Base-by-base conservation (phyloP, 2,329 filamentous ascomycete species). In the Cladosporium sp. region DNA sequence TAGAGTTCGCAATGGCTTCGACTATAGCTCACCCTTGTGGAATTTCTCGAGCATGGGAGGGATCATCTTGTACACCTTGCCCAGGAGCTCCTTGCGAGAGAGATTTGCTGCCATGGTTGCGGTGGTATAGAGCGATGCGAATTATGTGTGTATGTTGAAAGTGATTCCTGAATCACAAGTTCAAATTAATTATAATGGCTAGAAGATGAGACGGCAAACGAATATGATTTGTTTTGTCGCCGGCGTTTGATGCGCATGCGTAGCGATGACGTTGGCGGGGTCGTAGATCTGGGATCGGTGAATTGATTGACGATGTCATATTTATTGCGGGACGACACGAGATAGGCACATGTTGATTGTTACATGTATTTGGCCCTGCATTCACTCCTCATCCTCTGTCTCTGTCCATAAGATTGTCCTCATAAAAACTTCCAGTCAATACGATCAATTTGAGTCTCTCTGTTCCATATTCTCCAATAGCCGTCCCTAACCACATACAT, bases 1-100 rank as follows among this genome's bases (percentile, higher is more conserved):
- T 45, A 28, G 10, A 35, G 28, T 32, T 28, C 37, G 17, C 12
- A 24, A 35, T 20, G 37, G 9, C n/a, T 49, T 17, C n/a, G 12
- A 36, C 22, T 34, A n/a, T 34, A 44, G 19, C 57, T 45, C 70
- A 91, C 93, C 94, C 81, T 99, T 99, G 76, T 97, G 94, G 71
- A 97, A 97, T 70, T 84, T 90, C 71, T 94, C 90, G 55, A 97
- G 83, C 90, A 99, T 90, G 10, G 94, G 94, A 63, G 94, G 94
- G 59, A 99, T 84, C 78, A 99, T 88, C 71, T 88, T 90, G 80
- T 88, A 89, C 69, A 92, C 91, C 74, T 90, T 93, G 64, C 79
- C 76, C 58, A 99, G 79, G 54, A 96, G 78, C 65, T 89, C 85
- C 74, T 85, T 89, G 20, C 91, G 90, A 24, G 85, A 77, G 60